Conservation (phyloP, 371 early-diverging fungal genomes). For the Mortierella sp. region DNA sequence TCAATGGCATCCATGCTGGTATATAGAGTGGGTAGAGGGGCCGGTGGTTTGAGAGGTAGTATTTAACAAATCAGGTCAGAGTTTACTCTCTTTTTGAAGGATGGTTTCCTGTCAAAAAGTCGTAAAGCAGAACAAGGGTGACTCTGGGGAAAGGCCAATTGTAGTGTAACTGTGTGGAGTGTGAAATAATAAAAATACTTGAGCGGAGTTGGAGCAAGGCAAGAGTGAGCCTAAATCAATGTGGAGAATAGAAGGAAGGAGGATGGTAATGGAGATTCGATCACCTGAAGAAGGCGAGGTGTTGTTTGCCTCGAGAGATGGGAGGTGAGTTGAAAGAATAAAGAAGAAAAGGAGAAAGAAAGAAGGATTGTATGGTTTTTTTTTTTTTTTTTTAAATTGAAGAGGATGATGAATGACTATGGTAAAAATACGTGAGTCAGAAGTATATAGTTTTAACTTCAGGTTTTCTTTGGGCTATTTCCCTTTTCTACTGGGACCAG, state of each 20-base stretch:
- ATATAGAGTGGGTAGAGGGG: too few species aligned
- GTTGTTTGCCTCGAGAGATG: neutral
- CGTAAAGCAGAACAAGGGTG: neutral
- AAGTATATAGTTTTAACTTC: too few species aligned
- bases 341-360: neutral
- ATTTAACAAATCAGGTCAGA: too few species aligned
- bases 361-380: too few species aligned
- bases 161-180: neutral
- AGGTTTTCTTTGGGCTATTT: too few species aligned
- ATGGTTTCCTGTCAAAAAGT: too few species aligned
- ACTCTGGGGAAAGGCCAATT: neutral
- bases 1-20: slow-evolving; percentile 50
- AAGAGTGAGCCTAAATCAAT: slow-evolving; percentile 1
- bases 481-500: too few species aligned
- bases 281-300: neutral
- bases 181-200: neutral
- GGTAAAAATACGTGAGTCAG: too few species aligned
- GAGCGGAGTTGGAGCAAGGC: slow-evolving; percentile 1
- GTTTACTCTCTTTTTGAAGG: too few species aligned
- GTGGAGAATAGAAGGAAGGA: neutral
- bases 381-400: too few species aligned
- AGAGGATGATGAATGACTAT: neutral
- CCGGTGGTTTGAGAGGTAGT: too few species aligned
- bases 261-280: neutral
- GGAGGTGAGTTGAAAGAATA: neutral